A percentile compares a stretch with the other conserved stretches of the same genome.
Conservation (phyloP, 208 protist species). For the Trypanosoma caninum region DNA sequence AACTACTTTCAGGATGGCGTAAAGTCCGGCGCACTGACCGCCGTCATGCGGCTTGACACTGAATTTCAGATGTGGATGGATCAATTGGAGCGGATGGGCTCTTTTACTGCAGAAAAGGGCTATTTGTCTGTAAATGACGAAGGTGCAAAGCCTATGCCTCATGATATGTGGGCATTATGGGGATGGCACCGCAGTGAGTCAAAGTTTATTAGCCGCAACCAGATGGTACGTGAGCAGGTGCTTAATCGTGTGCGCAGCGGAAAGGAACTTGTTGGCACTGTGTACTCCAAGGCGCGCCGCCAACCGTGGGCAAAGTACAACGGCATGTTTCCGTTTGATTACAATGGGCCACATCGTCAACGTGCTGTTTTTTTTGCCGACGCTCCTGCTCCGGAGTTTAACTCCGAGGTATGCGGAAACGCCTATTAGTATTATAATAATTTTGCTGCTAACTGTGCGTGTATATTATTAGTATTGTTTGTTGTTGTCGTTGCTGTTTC, state of each 20-base stretch:
- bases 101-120: slow-evolving; percentile 66
- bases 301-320: slow-evolving; percentile 85
- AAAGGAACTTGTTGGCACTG: slow-evolving; percentile 68
- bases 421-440: slow-evolving; percentile 12
- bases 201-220: slow-evolving; percentile 75
- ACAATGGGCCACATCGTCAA: slow-evolving; percentile 53
- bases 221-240: slow-evolving; percentile 65
- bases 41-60: slow-evolving; percentile 84
- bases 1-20: slow-evolving; percentile 75
- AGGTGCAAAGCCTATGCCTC: slow-evolving; percentile 76
- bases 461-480: slow-evolving; percentile 20
- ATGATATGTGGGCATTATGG: slow-evolving; percentile 87
- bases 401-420: slow-evolving; percentile 6
- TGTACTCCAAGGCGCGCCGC: slow-evolving; percentile 67
- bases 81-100: slow-evolving; percentile 84
- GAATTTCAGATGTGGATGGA: slow-evolving; percentile 92
- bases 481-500: slow-evolving; percentile 1
- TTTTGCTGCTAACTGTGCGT: slow-evolving; percentile 7
- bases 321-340: slow-evolving; percentile 79
- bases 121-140: slow-evolving; percentile 83
- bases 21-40: slow-evolving; percentile 41
- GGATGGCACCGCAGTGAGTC: slow-evolving; percentile 82
- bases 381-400: slow-evolving; percentile 34
- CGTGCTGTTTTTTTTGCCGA: slow-evolving; percentile 48
- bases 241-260: slow-evolving; percentile 58